phyloP scores from a whole-genome alignment of 2,329 filamentous ascomycete species.

The Ascochyta pisi region DNA sequence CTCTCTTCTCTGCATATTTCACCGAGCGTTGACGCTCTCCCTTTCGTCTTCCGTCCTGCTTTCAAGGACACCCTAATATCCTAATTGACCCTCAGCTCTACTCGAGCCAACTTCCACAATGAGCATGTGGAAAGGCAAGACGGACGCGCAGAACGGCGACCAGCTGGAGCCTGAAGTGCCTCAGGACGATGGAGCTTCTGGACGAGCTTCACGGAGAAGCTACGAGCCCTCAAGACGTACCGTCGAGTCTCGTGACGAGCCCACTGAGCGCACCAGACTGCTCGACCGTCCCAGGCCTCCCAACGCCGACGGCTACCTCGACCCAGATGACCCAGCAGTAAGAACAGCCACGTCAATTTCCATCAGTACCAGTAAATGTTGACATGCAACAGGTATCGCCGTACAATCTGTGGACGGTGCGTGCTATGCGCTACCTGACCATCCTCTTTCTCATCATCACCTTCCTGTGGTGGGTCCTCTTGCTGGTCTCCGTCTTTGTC shows the following conservation, averaged over 20 bases:
- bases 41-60: background rate
- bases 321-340: slow-evolving; percentile 82
- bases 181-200: slow-evolving; percentile 32
- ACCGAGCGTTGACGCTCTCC: slow-evolving; percentile 7
- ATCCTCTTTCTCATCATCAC: slow-evolving; percentile 76
- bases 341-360: slow-evolving; percentile 34
- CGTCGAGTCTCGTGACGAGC: slow-evolving; percentile 58
- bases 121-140: slow-evolving; percentile 63
- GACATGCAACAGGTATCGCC: slow-evolving; percentile 67
- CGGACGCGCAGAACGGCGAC: slow-evolving; percentile 53
- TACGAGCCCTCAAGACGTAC: slow-evolving; percentile 38
- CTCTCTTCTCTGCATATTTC: slow-evolving; percentile 9
- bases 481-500: slow-evolving; percentile 89
- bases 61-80: background rate
- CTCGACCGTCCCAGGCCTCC: slow-evolving; percentile 60
- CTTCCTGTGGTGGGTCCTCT: slow-evolving; percentile 90
- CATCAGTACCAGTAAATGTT: background rate
- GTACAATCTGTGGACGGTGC: slow-evolving; percentile 93
- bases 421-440: slow-evolving; percentile 78
- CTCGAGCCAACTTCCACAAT: slow-evolving; percentile 28
- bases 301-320: slow-evolving; percentile 72
- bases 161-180: slow-evolving; percentile 32
- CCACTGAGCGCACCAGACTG: slow-evolving; percentile 70
- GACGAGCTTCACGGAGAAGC: slow-evolving; percentile 36
- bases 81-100: slow-evolving; percentile 22